A percentile compares a stretch with the other conserved stretches of the same genome.
Evolutionary conservation across 495 filamentous ascomycete species (phyloP).

Genomic region (Clohesyomyces aquaticus): DNA sequence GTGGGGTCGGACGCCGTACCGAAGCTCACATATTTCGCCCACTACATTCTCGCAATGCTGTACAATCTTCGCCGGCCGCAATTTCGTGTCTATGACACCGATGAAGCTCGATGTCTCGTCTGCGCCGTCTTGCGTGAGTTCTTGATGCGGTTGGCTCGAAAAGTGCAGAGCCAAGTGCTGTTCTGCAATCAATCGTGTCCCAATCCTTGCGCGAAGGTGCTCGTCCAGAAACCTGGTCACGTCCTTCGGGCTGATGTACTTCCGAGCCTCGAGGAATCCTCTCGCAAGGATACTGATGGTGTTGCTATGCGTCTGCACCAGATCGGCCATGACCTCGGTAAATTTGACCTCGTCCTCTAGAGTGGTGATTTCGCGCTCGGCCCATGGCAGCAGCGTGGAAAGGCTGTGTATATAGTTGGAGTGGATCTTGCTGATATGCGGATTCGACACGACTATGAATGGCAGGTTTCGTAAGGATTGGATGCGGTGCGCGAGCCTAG

Average conservation of each 20-base stretch:
- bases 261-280: slow-evolving; percentile 88
- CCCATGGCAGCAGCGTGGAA: slow-evolving; percentile 83
- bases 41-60: slow-evolving; percentile 85
- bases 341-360: slow-evolving; percentile 88
- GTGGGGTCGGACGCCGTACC: slow-evolving; percentile 85
- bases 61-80: slow-evolving; percentile 79
- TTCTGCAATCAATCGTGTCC: slow-evolving; percentile 91
- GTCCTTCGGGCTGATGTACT: slow-evolving; percentile 77
- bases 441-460: slow-evolving; percentile 96
- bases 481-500: slow-evolving; percentile 92
- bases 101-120: slow-evolving; percentile 69
- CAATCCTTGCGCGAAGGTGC: slow-evolving; percentile 90
- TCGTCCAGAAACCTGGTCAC: slow-evolving; percentile 92
- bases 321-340: slow-evolving; percentile 86
- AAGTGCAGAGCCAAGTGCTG: slow-evolving; percentile 95
- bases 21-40: slow-evolving; percentile 92
- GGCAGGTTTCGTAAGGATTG: slow-evolving; percentile 90
- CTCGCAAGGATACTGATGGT: slow-evolving; percentile 91
- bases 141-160: slow-evolving; percentile 70
- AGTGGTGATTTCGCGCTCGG: slow-evolving; percentile 72
- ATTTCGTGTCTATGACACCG: slow-evolving; percentile 92
- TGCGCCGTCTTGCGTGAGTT: slow-evolving; percentile 50
- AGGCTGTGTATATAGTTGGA: slow-evolving; percentile 92
- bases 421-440: slow-evolving; percentile 89
- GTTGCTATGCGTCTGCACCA: slow-evolving; percentile 89